A percentile compares a stretch with the other conserved stretches of the same genome.
Conservation (phyloP, 768 basidiomycete genomes). For the Pisolithus microcarpus region DNA sequence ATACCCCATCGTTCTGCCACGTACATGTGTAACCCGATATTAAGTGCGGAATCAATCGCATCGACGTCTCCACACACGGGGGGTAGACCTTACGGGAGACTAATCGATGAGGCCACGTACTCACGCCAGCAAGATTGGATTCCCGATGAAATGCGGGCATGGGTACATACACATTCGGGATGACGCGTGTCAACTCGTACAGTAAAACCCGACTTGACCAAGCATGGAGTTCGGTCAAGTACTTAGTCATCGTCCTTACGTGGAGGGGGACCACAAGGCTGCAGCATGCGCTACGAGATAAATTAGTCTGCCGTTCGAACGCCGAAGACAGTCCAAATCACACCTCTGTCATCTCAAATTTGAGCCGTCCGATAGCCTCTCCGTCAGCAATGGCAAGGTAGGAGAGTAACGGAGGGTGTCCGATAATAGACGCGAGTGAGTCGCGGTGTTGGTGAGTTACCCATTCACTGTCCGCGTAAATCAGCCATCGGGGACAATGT, state of each 20-base stretch:
- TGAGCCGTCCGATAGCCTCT: constrained; percentile 80
- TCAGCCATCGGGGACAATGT: constrained; percentile 4
- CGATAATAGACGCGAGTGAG: constrained; percentile 87
- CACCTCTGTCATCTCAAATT: constrained; percentile 96
- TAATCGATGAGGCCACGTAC: too few relatives aligned
- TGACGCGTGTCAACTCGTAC: too few relatives aligned
- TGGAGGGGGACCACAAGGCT: constrained; percentile 90
- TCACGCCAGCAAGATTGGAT: too few relatives aligned
- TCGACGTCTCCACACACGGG: too few relatives aligned
- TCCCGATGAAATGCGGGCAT: too few relatives aligned
- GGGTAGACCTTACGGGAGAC: too few relatives aligned
- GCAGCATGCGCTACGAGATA: constrained; percentile 71
- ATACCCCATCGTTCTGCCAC: too few relatives aligned
- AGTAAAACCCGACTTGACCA: too few relatives aligned
- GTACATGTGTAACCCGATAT: too few relatives aligned
- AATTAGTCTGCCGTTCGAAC: constrained; percentile 18
- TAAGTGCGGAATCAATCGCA: too few relatives aligned
- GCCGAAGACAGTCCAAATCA: not conserved
- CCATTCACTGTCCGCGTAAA: constrained; percentile 69
- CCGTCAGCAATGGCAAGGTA: constrained; percentile 93
- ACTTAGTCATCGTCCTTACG: constrained; percentile 74
- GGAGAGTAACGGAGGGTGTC: constrained; percentile 79
- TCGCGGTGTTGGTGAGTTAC: constrained; percentile 96
- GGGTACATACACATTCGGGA: too few relatives aligned
- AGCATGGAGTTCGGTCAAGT: not conserved